Conservation (phyloP, 139 green algal genomes). For the Coccomyxa sp. region DNA sequence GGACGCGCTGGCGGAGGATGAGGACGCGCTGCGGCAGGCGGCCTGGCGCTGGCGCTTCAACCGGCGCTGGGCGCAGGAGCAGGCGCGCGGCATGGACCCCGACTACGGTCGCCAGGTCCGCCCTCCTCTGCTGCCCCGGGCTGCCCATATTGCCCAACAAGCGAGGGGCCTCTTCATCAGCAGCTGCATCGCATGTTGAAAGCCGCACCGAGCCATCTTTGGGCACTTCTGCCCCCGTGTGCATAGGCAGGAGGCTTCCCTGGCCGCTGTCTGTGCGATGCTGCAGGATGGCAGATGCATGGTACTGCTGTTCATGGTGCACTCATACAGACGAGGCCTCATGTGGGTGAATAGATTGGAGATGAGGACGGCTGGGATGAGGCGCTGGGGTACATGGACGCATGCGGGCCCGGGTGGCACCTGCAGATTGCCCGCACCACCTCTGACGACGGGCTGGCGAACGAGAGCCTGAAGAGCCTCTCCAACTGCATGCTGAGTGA, state of each 20-base stretch:
- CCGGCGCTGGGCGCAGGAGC: slow-evolving; percentile 19
- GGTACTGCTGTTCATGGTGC: too few species aligned
- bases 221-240: too few species aligned
- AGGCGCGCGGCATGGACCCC: slow-evolving; percentile 21
- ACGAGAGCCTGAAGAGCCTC: slow-evolving; percentile 1
- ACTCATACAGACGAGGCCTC: too few species aligned
- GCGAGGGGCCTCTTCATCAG: too few species aligned
- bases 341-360: not conserved
- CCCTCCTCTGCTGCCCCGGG: too few species aligned
- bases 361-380: slow-evolving; percentile 27
- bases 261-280: too few species aligned
- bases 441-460: slow-evolving; percentile 3
- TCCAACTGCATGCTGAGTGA: slow-evolving; percentile 7
- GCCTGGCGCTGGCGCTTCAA: slow-evolving; percentile 26
- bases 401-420: slow-evolving; percentile 15
- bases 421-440: slow-evolving; percentile 24
- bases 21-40: slow-evolving; percentile 6
- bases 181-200: too few species aligned
- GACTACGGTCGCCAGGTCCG: slow-evolving; percentile 9
- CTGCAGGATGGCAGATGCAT: too few species aligned
- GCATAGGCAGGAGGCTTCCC: too few species aligned
- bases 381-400: slow-evolving; percentile 27
- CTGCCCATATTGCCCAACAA: too few species aligned
- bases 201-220: too few species aligned
- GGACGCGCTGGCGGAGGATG: not conserved